phyloP scores from a whole-genome alignment of 768 basidiomycete genomes.

The Dioszegia crocea region DNA sequence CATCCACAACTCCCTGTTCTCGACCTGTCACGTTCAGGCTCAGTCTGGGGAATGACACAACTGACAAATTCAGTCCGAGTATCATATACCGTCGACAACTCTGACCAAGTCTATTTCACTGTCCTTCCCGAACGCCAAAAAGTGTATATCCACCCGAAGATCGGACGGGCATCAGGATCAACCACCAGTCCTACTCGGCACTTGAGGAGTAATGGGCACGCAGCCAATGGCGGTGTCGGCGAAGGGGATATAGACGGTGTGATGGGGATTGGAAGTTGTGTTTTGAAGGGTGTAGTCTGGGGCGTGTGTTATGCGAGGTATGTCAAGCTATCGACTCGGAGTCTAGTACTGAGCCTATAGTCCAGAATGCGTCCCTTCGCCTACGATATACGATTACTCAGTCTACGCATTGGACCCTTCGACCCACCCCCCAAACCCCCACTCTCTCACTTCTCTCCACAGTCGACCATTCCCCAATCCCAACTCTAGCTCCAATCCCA shows the following conservation, averaged over 20 bases:
- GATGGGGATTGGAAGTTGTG: slow-evolving; percentile 27
- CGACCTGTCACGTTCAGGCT: too few species aligned
- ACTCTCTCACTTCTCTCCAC: too few species aligned
- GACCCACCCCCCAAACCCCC: slow-evolving; percentile 6
- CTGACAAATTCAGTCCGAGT: slow-evolving; percentile 36
- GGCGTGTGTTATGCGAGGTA: slow-evolving; percentile 45
- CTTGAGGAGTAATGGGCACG: not conserved
- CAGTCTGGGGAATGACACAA: too few species aligned
- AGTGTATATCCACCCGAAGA: slow-evolving; percentile 26
- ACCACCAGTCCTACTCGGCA: not conserved
- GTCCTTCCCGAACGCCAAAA: slow-evolving; percentile 31
- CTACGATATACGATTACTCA: slow-evolving; percentile 31
- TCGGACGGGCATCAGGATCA: not conserved
- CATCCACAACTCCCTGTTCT: too few species aligned
- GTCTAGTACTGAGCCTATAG: slow-evolving; percentile 10
- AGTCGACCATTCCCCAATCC: slow-evolving; percentile 9
- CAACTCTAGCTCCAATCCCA: not conserved
- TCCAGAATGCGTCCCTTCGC: slow-evolving; percentile 43
- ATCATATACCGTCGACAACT: slow-evolving; percentile 32
- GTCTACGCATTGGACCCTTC: slow-evolving; percentile 42
- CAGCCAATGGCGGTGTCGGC: not conserved
- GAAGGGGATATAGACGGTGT: not conserved
- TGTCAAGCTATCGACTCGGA: not conserved
- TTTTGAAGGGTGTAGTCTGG: slow-evolving; percentile 31
- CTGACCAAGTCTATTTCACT: slow-evolving; percentile 37